Conservation (phyloP, 371 early-diverging fungal genomes). For the Syncephalis plumigaleata region DNA sequence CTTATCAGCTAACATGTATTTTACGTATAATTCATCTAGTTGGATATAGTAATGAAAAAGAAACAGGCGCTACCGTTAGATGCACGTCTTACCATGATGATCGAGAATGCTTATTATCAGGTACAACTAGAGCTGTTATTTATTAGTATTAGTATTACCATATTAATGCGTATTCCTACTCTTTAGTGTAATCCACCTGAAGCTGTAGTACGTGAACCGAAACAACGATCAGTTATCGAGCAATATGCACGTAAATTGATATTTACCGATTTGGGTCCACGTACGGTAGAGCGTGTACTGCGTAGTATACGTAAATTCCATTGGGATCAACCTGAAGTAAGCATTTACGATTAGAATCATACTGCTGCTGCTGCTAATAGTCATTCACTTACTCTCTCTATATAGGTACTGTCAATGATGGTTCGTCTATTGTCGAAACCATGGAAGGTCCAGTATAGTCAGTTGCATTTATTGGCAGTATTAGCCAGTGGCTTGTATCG, state of each 20-base stretch:
- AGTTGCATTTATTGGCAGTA: conserved; percentile 67
- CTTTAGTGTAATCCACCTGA: conserved; percentile 69
- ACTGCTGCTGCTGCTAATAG: background rate
- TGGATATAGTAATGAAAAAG: conserved; percentile 81
- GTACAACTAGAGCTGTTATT: no score
- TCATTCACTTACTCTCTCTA: background rate
- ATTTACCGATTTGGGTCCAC: conserved; percentile 54
- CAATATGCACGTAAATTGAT: conserved; percentile 72
- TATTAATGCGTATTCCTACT: no score
- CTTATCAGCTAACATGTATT: background rate
- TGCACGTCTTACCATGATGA: conserved; percentile 61
- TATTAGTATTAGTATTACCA: conserved; percentile 6
- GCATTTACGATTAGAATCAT: background rate
- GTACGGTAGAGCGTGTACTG: conserved; percentile 41
- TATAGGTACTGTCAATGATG: conserved; percentile 5
- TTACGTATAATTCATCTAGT: conserved; percentile 7
- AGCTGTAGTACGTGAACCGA: conserved; percentile 28
- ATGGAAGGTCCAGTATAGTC: conserved; percentile 83
- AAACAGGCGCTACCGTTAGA: conserved; percentile 70
- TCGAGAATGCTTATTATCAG: conserved; percentile 85
- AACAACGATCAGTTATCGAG: conserved; percentile 57
- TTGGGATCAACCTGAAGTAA: conserved; percentile 52
- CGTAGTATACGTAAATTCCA: conserved; percentile 69
- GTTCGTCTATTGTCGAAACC: conserved; percentile 31
- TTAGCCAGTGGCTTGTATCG: conserved; percentile 56